Percentiles rank a stretch among this genome's conserved stretches.
Conservation (phyloP, 208 protist species). For the Naegleria fowleri region DNA sequence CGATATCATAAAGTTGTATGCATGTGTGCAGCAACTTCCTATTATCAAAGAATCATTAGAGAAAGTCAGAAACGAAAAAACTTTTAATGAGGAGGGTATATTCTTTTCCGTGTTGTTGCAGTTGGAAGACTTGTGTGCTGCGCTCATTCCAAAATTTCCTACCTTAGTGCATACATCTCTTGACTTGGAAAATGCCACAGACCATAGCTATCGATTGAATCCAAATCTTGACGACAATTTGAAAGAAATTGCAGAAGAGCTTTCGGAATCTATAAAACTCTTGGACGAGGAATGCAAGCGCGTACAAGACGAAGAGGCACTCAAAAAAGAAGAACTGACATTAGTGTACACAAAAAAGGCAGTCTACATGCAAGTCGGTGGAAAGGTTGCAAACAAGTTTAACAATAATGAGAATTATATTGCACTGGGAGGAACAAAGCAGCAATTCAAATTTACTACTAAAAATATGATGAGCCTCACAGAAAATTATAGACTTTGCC, state of each 20-base stretch:
- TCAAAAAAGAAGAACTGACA: not conserved
- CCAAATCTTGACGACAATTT: constrained; percentile 36
- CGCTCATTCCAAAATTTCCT: not conserved
- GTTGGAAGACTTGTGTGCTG: not conserved
- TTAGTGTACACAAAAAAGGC: not conserved
- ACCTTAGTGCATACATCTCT: constrained; percentile 16
- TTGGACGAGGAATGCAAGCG: constrained; percentile 16
- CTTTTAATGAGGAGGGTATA: not conserved
- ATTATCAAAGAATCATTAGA: not conserved
- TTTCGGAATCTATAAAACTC: not conserved
- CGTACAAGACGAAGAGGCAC: constrained; percentile 7
- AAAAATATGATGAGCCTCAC: constrained; percentile 58
- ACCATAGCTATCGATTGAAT: constrained; percentile 43
- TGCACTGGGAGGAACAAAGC: constrained; percentile 71
- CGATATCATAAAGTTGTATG: constrained; percentile 30
- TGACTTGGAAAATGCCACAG: constrained; percentile 30
- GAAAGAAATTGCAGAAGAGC: not conserved
- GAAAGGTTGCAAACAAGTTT: not conserved
- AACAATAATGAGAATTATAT: not conserved
- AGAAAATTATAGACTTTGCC: constrained; percentile 66
- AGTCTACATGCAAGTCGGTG: not conserved
- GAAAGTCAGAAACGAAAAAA: not conserved
- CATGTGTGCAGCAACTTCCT: constrained; percentile 1
- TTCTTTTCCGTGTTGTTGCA: not conserved
- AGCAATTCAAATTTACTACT: constrained; percentile 84